Evolutionary conservation across 1,139 yeast species (phyloP).

Genomic region (Yamadazyma atlantica): DNA sequence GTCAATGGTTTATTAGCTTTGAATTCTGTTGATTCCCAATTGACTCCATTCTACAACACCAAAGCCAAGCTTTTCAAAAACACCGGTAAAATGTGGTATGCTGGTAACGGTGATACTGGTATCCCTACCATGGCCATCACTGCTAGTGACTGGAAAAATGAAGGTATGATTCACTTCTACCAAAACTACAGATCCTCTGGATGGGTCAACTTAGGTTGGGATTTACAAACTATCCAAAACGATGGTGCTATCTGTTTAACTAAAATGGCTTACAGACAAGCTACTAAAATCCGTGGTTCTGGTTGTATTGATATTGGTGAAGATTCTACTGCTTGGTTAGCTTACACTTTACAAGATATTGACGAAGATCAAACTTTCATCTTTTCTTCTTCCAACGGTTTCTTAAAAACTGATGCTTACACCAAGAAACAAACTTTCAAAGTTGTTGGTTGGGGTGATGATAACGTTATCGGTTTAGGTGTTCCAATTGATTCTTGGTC

Average conservation of each 20-base stretch:
- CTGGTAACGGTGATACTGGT: constrained; percentile 16
- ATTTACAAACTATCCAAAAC: constrained; percentile 17
- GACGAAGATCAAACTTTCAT: constrained; percentile 14
- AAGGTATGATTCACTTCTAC: constrained; percentile 18
- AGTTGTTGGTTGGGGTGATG: constrained; percentile 32
- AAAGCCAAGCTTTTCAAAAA: constrained; percentile 13
- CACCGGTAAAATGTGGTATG: constrained; percentile 17
- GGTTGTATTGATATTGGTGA: constrained; percentile 28
- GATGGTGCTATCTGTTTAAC: constrained; percentile 28
- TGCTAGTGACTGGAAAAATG: constrained; percentile 19
- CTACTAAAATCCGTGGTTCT: constrained; percentile 21
- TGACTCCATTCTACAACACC: constrained; percentile 20
- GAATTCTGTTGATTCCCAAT: constrained; percentile 16
- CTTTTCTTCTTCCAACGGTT: constrained; percentile 11
- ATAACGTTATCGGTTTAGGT: constrained; percentile 25
- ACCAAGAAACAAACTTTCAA: constrained; percentile 19
- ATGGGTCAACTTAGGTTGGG: constrained; percentile 18
- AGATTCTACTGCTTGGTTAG: constrained; percentile 17
- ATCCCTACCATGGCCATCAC: constrained; percentile 16
- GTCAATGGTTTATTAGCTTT: constrained; percentile 18
- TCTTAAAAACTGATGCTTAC: constrained; percentile 14
- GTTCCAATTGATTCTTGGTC: constrained; percentile 16
- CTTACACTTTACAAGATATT: constrained; percentile 11
- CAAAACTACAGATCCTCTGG: constrained; percentile 16
- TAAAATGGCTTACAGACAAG: constrained; percentile 21